phyloP scores from a whole-genome alignment of 352 stramenopile species.

The Globisporangium viniferum region DNA sequence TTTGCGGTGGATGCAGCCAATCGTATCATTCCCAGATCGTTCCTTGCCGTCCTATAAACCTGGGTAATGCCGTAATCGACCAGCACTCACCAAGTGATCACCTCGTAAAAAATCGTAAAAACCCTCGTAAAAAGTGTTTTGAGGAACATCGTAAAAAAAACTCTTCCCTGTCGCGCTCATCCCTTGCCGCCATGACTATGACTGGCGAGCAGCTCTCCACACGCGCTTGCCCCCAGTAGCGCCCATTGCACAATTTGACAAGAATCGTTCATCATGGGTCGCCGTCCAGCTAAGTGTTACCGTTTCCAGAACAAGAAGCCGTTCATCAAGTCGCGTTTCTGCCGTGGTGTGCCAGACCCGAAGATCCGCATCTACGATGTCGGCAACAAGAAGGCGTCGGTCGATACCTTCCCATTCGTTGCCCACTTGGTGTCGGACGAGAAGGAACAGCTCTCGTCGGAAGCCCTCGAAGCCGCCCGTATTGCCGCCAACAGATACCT shows the following conservation, averaged over 20 bases:
- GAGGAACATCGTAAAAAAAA: background rate
- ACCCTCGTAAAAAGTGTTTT: background rate
- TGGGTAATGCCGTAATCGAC: conserved; percentile 5
- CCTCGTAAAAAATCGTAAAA: conserved; percentile 6
- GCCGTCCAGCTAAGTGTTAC: conserved; percentile 97
- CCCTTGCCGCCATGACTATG: background rate
- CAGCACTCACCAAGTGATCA: background rate
- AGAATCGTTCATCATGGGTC: conserved; percentile 33
- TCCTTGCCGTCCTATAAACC: background rate
- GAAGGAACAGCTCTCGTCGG: conserved; percentile 94
- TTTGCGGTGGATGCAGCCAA: background rate
- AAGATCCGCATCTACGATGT: conserved; percentile 99
- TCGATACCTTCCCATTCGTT: conserved; percentile 99
- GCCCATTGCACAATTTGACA: conserved; percentile 15
- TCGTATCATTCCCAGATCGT: background rate
- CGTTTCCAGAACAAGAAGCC: conserved; percentile 99
- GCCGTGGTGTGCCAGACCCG: conserved; percentile 96
- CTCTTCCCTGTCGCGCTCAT: background rate
- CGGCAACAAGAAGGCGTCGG: conserved; percentile 97
- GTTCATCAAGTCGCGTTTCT: conserved; percentile 99
- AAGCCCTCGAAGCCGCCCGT: conserved; percentile 98
- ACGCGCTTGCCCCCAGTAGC: background rate
- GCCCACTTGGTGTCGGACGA: conserved; percentile 95
- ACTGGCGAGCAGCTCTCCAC: conserved; percentile 8
- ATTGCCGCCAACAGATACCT: conserved; percentile 99